Evolutionary conservation across 192 early-diverging fungal genomes (phyloP), one percentile per base, ranked within the genome.

Genomic region (Lunasporangiospora selenospora): DNA sequence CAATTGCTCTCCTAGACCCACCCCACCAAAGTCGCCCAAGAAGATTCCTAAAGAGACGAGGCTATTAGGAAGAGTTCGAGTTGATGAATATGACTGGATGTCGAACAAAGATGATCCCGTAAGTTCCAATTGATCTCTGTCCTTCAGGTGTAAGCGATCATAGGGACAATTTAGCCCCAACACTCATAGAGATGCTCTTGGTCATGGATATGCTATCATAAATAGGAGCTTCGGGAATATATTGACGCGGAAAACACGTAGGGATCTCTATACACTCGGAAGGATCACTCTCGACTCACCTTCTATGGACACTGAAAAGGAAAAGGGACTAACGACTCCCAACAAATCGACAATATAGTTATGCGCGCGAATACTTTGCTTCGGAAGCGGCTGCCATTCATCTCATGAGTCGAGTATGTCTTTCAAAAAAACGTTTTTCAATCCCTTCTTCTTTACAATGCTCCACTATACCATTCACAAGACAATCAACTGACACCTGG

Each of bases 71-170:
- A 49, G 62, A 26, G 50, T 78, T 9, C 76, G 84, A 0, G 33
- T 69, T 9, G 84, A 85, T 54, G 71, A 76, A 29, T 85, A 71
- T 61, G 71, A 73, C 23, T 85, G 84, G 84, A 80, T 85, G 75
- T 55, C 83, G 18, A 75, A 83, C 55, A 51, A 75, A 40, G 43
- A 79, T n/a, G 67, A 83, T 42, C 60, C 61, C 18, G 84, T 81
- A 82, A 69, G 62, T 40, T 9, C 7, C 38, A 13, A 7, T 56
- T 34, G 38, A 12, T 47, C 53, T 7, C 40, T 49, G 1, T 26
- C 5, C 12, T 26, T 23, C 19, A 32, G 26, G 1, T 24, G 29
- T 53, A 10, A 23, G 1, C 32, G 18, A 33, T 32, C 42, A 18
- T 16, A n/a, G n/a, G n/a, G n/a, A n/a, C n/a, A n/a, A n/a, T n/a